A percentile compares a stretch with the other conserved stretches of the same genome.
Evolutionary conservation across 2,329 filamentous ascomycete genomes (phyloP).

Genomic region (Plenodomus lindquistii): DNA sequence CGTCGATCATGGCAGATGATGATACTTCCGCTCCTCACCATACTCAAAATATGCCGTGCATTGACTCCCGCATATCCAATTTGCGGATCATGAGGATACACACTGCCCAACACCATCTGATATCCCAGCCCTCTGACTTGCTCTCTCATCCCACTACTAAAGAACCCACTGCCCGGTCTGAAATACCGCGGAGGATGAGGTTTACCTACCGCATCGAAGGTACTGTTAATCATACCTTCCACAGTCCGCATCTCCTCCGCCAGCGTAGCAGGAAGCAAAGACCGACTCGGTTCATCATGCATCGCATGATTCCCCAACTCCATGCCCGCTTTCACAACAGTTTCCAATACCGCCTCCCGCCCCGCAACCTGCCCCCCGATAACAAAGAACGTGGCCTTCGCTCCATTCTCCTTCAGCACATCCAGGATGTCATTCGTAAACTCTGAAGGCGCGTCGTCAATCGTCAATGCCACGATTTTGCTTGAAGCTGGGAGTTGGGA

Average conservation of each 20-base stretch:
- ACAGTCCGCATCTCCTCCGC: slow-evolving; percentile 67
- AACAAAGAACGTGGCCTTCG: slow-evolving; percentile 83
- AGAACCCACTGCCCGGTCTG: slow-evolving; percentile 83
- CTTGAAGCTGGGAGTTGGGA: slow-evolving; percentile 34
- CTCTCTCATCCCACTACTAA: slow-evolving; percentile 69
- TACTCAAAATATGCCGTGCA: slow-evolving; percentile 77
- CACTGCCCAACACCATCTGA: slow-evolving; percentile 74
- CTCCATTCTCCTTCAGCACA: slow-evolving; percentile 66
- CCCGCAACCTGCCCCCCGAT: slow-evolving; percentile 76
- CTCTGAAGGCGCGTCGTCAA: slow-evolving; percentile 81
- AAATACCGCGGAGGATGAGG: slow-evolving; percentile 68
- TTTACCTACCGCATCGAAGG: slow-evolving; percentile 53
- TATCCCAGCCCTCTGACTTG: slow-evolving; percentile 66
- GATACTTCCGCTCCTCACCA: slow-evolving; percentile 75
- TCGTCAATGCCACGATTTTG: slow-evolving; percentile 77
- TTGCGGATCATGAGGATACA: slow-evolving; percentile 93
- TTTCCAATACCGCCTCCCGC: slow-evolving; percentile 52
- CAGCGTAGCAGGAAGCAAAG: slow-evolving; percentile 63
- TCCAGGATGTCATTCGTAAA: slow-evolving; percentile 72
- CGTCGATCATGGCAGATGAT: slow-evolving; percentile 86
- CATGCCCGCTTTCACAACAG: slow-evolving; percentile 58
- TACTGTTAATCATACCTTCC: slow-evolving; percentile 60
- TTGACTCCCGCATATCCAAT: slow-evolving; percentile 71
- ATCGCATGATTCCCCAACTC: slow-evolving; percentile 85
- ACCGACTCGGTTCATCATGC: slow-evolving; percentile 76